Base-by-base conservation (phyloP, 306 rosid genomes). In the Quercus variabilis region DNA sequence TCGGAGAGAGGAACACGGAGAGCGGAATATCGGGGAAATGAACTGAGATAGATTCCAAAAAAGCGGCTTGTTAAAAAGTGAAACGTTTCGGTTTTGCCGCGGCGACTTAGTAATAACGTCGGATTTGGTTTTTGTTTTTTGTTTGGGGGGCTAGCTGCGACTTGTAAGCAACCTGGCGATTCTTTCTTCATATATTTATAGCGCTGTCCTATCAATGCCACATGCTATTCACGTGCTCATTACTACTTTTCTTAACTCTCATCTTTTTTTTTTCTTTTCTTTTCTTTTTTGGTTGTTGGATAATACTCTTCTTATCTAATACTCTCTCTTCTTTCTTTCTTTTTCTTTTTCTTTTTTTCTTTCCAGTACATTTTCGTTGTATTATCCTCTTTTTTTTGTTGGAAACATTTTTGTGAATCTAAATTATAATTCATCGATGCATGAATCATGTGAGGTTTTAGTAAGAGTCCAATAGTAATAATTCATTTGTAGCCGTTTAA, bases 201-300 rank as follows among this genome's bases (percentile, higher is more conserved):
- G 74, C 82, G 76, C 81, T 89, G 87, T 85, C 83, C 80, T 3
- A 11, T 49, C 71, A 12, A 3, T 0, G 17, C 71, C 88, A 81
- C 74, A 72, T 83, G 85, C 79, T 5, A 30, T 1, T 38, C 86
- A 76, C 82, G 82, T 82, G 85, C 77, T 18, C 12, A 1, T 67
- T 46, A 52, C 38, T 68, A 41, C 46, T 30, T 77, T 52, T 25
- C 55, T 15, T 2, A 25, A 5, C 26, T 56, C 7, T 20, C 0
- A 10, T 64, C 28, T 28, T 30, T 1, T 55, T 7, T 41, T 3
- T 33, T 25, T 35, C 1, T 7, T 43, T 55, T 65, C 18, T 43
- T 2, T 2, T 43, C 8, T 43, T 41, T 13, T 49, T 49, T 13
- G 54, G 4, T 49, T 10, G 15, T 49, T 9, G 54, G 15, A 49